Evolutionary conservation across 352 stramenopile genomes (phyloP).

Genomic region (Phytophthora meadii): DNA sequence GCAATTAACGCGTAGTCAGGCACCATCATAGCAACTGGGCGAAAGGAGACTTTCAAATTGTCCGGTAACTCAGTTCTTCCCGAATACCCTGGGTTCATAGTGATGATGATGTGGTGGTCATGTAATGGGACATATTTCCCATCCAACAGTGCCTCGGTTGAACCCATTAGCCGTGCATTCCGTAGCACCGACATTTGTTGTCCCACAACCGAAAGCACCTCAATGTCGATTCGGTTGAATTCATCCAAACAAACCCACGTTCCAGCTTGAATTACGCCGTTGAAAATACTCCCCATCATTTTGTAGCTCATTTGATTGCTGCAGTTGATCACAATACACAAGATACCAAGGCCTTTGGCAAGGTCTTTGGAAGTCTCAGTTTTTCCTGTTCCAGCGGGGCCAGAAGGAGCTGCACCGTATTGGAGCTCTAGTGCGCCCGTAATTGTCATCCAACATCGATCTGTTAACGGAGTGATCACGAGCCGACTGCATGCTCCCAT

Average conservation of each 20-base stretch:
- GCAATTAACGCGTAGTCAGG: slow-evolving; percentile 87
- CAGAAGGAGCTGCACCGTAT: slow-evolving; percentile 90
- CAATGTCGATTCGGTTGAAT: slow-evolving; percentile 92
- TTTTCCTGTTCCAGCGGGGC: slow-evolving; percentile 92
- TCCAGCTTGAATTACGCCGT: slow-evolving; percentile 79
- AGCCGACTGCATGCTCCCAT: slow-evolving; percentile 90
- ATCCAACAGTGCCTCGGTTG: slow-evolving; percentile 59
- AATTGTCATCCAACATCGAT: slow-evolving; percentile 95
- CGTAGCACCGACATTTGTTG: slow-evolving; percentile 84
- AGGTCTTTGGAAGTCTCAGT: slow-evolving; percentile 96
- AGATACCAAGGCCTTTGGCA: slow-evolving; percentile 89
- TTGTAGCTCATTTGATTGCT: slow-evolving; percentile 95
- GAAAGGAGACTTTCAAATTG: slow-evolving; percentile 87
- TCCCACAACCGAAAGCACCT: slow-evolving; percentile 88
- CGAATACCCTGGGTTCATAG: slow-evolving; percentile 89
- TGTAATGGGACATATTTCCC: slow-evolving; percentile 58
- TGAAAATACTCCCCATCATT: slow-evolving; percentile 89
- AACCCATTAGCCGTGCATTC: slow-evolving; percentile 49
- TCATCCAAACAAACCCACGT: slow-evolving; percentile 90
- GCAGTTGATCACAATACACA: slow-evolving; percentile 97
- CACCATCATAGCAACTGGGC: slow-evolving; percentile 90
- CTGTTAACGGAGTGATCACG: slow-evolving; percentile 94
- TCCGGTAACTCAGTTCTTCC: slow-evolving; percentile 85
- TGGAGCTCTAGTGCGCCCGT: slow-evolving; percentile 88
- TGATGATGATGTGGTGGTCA: slow-evolving; percentile 88